Evolutionary conservation across 805 yeast species (phyloP).

Genomic region (Wickerhamiella nectarea): DNA sequence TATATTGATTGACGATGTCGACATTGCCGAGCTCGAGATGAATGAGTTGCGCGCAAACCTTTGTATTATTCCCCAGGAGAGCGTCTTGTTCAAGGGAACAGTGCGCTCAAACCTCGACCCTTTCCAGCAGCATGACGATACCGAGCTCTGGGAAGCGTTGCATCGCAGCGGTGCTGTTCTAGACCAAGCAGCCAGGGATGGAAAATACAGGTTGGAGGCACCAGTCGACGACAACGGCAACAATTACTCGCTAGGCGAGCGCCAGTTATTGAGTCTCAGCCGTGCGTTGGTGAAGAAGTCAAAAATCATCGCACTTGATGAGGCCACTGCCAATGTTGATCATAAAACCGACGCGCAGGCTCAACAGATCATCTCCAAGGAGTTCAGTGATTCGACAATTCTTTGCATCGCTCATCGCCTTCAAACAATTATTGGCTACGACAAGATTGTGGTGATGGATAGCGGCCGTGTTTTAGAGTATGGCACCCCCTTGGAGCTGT

Average conservation of each 20-base stretch:
- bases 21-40: conserved; percentile 51
- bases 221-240: conserved; percentile 53
- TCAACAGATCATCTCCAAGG: conserved; percentile 43
- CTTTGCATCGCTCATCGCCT: conserved; percentile 62
- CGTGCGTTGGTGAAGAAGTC: conserved; percentile 55
- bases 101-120: conserved; percentile 70
- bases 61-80: conserved; percentile 82
- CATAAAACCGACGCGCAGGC: conserved; percentile 55
- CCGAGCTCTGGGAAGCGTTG: conserved; percentile 54
- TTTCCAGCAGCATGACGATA: conserved; percentile 43
- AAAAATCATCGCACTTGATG: conserved; percentile 52
- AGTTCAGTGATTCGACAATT: conserved; percentile 50
- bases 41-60: conserved; percentile 55
- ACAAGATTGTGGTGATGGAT: conserved; percentile 45
- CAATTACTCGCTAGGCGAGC: conserved; percentile 54
- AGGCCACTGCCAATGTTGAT: conserved; percentile 68
- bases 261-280: conserved; percentile 55
- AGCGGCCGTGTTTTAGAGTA: conserved; percentile 40
- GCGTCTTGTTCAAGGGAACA: conserved; percentile 69
- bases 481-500: conserved; percentile 38
- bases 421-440: conserved; percentile 46
- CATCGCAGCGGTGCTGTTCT: conserved; percentile 37
- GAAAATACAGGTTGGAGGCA: conserved; percentile 48
- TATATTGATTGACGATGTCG: conserved; percentile 54
- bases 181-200: conserved; percentile 10